These are phyloP conservation scores for Triticum turgidum DNA, from an alignment of 176 grass and related monocot genomes.

Conservation along the genomic window DNA sequence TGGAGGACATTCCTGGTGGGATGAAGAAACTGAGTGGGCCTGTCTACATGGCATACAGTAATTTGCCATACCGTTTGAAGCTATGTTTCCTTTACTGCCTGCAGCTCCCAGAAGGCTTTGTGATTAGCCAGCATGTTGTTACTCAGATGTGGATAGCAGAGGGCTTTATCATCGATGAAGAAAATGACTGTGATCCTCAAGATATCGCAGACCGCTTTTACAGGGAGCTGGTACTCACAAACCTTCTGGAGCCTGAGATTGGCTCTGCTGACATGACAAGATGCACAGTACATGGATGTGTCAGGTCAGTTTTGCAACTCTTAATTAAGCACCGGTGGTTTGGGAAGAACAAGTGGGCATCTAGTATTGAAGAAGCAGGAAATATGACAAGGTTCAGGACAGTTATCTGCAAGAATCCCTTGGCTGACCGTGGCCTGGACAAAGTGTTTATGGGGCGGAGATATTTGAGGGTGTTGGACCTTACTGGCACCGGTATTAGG, in stretches of 20 bases:
- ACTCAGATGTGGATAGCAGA: slow-evolving; percentile 39
- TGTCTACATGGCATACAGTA: slow-evolving; percentile 41
- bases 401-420: slow-evolving; percentile 28
- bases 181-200: slow-evolving; percentile 12
- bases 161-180: not conserved
- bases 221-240: slow-evolving; percentile 32
- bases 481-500: slow-evolving; percentile 13
- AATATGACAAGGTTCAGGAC: slow-evolving; percentile 13
- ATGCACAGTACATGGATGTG: slow-evolving; percentile 29
- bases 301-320: slow-evolving; percentile 30
- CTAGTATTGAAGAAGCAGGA: not conserved
- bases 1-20: not conserved
- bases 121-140: not conserved
- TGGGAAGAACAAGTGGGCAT: not conserved
- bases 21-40: slow-evolving; percentile 26
- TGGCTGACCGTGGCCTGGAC: not conserved
- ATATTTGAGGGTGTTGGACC: slow-evolving; percentile 37
- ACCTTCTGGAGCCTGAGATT: slow-evolving; percentile 35
- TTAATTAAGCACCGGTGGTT: not conserved
- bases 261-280: not conserved
- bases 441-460: not conserved
- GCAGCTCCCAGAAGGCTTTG: slow-evolving; percentile 32
- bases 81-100: slow-evolving; percentile 44
- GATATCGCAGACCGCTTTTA: slow-evolving; percentile 31
- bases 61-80: slow-evolving; percentile 35